Conservation (phyloP, 2,329 filamentous ascomycete genomes). For the Chaetomium sp. region DNA sequence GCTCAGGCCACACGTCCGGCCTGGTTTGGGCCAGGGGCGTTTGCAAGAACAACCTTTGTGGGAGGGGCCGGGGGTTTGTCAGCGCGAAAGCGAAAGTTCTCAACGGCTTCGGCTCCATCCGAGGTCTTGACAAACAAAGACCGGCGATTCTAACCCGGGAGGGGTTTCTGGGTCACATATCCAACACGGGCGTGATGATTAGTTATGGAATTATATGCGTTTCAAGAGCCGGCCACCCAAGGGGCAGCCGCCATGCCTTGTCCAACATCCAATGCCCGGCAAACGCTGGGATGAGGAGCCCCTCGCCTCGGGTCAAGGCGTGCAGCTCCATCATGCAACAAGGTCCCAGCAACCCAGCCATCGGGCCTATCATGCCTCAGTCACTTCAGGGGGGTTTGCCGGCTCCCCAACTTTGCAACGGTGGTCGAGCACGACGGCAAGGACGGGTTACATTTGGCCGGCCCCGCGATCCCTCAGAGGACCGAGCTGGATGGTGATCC, state of each 20-base stretch:
- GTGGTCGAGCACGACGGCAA: background rate
- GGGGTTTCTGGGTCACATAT: too few relatives aligned
- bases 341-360: background rate
- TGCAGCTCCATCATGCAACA: conserved; percentile 7
- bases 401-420: background rate
- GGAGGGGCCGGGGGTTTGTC: background rate
- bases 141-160: too few relatives aligned
- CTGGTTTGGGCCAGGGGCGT: background rate
- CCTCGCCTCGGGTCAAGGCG: conserved; percentile 3
- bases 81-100: background rate
- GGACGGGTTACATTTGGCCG: background rate
- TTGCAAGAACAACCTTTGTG: background rate
- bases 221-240: background rate
- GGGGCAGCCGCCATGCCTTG: background rate
- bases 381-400: background rate
- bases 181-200: too few relatives aligned
- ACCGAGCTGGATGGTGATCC: background rate
- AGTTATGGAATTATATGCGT: too few relatives aligned
- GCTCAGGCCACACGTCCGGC: background rate
- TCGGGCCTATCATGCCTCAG: background rate
- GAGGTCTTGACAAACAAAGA: too few relatives aligned
- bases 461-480: conserved; percentile 3
- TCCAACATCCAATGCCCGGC: background rate
- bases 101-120: too few relatives aligned
- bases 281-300: background rate